Evolutionary conservation across 495 filamentous ascomycete species (phyloP), one percentile per base, ranked within the genome.

Genomic region (Astrothelium macrocarpum): DNA sequence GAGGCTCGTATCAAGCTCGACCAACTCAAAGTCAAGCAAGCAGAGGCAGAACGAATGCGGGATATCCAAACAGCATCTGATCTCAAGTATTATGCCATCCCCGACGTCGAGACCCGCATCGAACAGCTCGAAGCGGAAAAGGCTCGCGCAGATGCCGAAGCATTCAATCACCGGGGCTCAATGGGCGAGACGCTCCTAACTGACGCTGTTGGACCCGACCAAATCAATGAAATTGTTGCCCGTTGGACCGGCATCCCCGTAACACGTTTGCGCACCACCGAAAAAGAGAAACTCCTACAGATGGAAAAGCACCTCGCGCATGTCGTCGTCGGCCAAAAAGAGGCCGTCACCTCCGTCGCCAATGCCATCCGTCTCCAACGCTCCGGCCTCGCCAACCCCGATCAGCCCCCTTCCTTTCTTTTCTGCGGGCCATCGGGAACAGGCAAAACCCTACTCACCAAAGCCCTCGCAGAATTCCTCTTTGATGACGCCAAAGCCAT

Each of bases 371-470:
- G 94, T 46, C 82, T 98, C 23, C 92, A 96, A 72, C 87, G 94
- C 61, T 96, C 91, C 26, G 94, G 94, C 39, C 89, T 98, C 61
- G 82, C 81, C 76, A 97, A 97, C 72, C 94, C 94, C 1, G 96
- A 97, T 73, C 89, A 95, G 68, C 94, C 94, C 1, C 95, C 94
- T 0, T 94, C 89, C 73, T 98, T 98, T 85, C 82, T 98, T 62
- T 98, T 98, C 83, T 96, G 94, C 70, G 94, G 94, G 78, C 94
- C 94, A 10, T 97, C 93, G 0, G 94, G 94, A 75, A 98, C 94
- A 1, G 94, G 94, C 76, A 98, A 98, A 78, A 98, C 94, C 1
- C 79, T 98, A 14, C 86, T 98, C 58, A 96, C 92, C 63, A 98
- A 98, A 75, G 91, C 91, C 10, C 82, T 98, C 11, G 94, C 94